phyloP scores from a whole-genome alignment of 1,139 yeast genomes.

The Sugiyamaella japonica region DNA sequence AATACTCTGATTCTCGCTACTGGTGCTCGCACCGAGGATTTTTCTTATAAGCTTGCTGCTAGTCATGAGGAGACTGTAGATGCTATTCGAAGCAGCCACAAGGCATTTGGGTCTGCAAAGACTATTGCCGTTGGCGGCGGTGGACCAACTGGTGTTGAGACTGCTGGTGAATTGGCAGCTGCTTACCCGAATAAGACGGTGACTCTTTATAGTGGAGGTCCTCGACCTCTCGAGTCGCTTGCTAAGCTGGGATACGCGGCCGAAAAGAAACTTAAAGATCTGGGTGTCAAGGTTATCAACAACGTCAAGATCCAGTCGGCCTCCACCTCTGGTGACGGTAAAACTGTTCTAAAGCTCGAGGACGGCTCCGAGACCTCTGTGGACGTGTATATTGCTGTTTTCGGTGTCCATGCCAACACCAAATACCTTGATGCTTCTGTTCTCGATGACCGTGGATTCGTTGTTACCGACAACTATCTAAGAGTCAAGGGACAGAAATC shows the following conservation, averaged over 20 bases:
- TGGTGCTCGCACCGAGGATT: constrained; percentile 68
- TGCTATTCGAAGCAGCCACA: constrained; percentile 70
- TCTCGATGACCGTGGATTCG: constrained; percentile 26
- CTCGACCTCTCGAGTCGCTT: constrained; percentile 24
- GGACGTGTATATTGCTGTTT: constrained; percentile 28
- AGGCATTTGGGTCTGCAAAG: constrained; percentile 71
- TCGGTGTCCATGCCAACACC: constrained; percentile 33
- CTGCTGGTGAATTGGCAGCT: constrained; percentile 63
- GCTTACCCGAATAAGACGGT: constrained; percentile 28
- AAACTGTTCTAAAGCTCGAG: constrained; percentile 19
- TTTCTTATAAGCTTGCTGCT: constrained; percentile 80
- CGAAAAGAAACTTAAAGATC: constrained; percentile 22
- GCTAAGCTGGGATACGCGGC: constrained; percentile 25
- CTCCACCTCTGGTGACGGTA: constrained; percentile 17
- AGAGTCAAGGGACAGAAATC: constrained; percentile 28
- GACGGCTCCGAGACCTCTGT: constrained; percentile 24
- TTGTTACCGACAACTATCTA: constrained; percentile 28
- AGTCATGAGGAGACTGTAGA: constrained; percentile 73
- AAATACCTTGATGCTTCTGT: constrained; percentile 26
- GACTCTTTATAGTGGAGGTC: constrained; percentile 30
- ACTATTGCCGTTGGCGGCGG: constrained; percentile 85
- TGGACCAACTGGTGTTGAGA: constrained; percentile 91
- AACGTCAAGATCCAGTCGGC: constrained; percentile 22
- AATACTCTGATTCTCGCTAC: constrained; percentile 80
- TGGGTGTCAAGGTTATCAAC: constrained; percentile 30